phyloP scores from a whole-genome alignment of 2,329 filamentous ascomycete species.

The Cladophialophora exuberans region DNA sequence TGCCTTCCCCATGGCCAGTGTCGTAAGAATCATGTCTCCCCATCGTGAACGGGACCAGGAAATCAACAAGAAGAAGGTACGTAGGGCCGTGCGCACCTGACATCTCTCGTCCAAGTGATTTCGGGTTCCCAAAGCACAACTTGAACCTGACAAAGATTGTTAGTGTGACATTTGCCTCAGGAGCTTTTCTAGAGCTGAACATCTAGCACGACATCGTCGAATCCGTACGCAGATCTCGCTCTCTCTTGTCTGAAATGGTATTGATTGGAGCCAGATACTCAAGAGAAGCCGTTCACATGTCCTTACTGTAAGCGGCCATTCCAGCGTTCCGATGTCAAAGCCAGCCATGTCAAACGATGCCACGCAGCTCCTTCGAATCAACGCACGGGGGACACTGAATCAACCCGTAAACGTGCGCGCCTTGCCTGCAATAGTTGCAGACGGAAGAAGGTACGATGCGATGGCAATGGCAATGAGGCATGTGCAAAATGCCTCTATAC shows the following conservation, averaged over 20 bases:
- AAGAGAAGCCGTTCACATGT: conserved; percentile 22
- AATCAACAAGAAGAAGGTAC: too few relatives aligned
- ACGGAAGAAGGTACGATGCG: conserved; percentile 34
- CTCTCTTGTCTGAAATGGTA: neutral
- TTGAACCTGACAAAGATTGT: too few relatives aligned
- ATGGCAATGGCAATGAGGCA: conserved; percentile 32
- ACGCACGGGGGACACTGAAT: neutral
- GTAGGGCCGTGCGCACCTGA: too few relatives aligned
- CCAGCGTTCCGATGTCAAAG: conserved; percentile 18
- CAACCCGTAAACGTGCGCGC: conserved; percentile 29
- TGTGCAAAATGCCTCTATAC: conserved; percentile 20
- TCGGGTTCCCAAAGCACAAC: too few relatives aligned
- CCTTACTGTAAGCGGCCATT: conserved; percentile 16
- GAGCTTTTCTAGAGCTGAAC: conserved; percentile 18
- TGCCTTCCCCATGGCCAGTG: too few relatives aligned
- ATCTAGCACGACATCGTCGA: conserved; percentile 19
- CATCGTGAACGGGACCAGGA: too few relatives aligned
- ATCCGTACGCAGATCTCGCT: neutral
- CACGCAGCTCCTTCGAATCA: conserved; percentile 11
- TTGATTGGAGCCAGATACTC: conserved; percentile 4
- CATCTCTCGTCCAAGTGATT: too few relatives aligned
- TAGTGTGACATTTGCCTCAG: conserved; percentile 22
- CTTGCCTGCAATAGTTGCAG: conserved; percentile 34
- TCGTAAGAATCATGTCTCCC: too few relatives aligned
- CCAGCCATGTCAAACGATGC: conserved; percentile 15